Base-by-base conservation (phyloP, 139 green algal genomes). In the Picochlorum sp. region DNA sequence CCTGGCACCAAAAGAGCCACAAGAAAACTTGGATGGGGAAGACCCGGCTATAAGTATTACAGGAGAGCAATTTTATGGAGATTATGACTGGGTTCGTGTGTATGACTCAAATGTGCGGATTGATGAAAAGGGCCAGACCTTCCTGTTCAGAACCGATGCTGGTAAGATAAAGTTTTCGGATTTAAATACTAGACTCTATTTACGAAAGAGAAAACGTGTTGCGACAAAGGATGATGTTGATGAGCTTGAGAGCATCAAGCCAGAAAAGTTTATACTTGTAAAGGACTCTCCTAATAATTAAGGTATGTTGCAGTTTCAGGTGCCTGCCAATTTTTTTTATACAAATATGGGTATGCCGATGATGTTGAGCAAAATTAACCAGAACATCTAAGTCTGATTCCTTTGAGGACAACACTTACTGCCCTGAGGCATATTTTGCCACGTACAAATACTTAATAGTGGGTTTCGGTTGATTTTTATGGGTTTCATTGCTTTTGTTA, bases 51-150 rank as follows among this genome's bases (percentile, higher is more conserved):
- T 31, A 50, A 33, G 29, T 33, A 33, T 57, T 28, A 41, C 57
- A 16, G 67, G 22, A 18, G 16, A 26, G 20, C 29, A 26, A 24
- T 50, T 75, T 36, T 33, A 56, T 20, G 33, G 45, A 4, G 65
- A 79, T 35, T 76, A 80, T 63, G 49, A 80, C n/a, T 80, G 71
- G 74, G 64, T 77, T n/a, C 58, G 74, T 9, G 73, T 77, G 41
- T 82, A 81, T 56, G 29, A 55, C n/a, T 59, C 66, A 14, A 26
- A 61, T 25, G 56, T 70, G 3, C 39, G 41, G 18, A 40, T 68
- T 40, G 12, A 49, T 52, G 63, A 59, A 65, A 55, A 63, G 53
- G 54, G 31, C 22, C 32, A 45, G 20, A 81, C 59, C 14, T 82
- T 55, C 39, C 45, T 81, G 8, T 65, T 81, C 30, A 67, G 59